Conservation (phyloP, 2,329 filamentous ascomycete species). For the Phaeosphaeriaceae sp. region DNA sequence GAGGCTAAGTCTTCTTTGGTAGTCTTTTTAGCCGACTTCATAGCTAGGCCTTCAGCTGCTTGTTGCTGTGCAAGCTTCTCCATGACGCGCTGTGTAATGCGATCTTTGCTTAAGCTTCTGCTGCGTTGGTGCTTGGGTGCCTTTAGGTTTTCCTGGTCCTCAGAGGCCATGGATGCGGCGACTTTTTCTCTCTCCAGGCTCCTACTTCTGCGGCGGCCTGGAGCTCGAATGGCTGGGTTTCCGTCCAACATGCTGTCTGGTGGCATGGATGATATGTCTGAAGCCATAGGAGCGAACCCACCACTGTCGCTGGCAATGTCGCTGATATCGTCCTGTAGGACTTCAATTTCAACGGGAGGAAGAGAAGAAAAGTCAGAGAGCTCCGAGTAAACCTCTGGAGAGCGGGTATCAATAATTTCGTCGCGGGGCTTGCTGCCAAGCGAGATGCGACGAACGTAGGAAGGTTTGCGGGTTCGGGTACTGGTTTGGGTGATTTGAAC, state of each 20-base stretch:
- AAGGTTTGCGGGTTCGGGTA: slow-evolving; percentile 70
- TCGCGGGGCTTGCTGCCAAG: slow-evolving; percentile 57
- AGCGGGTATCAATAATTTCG: slow-evolving; percentile 31
- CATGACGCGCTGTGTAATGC: slow-evolving; percentile 71
- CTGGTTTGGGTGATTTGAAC: slow-evolving; percentile 86
- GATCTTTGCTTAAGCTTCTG: slow-evolving; percentile 69
- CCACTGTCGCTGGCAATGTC: slow-evolving; percentile 65
- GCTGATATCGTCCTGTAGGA: slow-evolving; percentile 75
- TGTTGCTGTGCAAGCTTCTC: slow-evolving; percentile 67
- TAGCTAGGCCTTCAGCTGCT: slow-evolving; percentile 51
- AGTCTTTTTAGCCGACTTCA: slow-evolving; percentile 26
- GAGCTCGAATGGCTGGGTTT: slow-evolving; percentile 52
- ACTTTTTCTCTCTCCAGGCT: slow-evolving; percentile 54
- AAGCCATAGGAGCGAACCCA: slow-evolving; percentile 71
- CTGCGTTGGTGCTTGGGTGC: slow-evolving; percentile 65
- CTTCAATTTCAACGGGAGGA: slow-evolving; percentile 86
- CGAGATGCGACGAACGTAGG: slow-evolving; percentile 71
- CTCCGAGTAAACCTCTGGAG: slow-evolving; percentile 68
- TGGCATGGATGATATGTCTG: slow-evolving; percentile 86
- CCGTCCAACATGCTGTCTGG: slow-evolving; percentile 73
- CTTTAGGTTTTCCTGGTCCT: slow-evolving; percentile 57
- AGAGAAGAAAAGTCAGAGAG: slow-evolving; percentile 75
- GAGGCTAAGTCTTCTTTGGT: slow-evolving; percentile 39
- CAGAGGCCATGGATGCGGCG: slow-evolving; percentile 22
- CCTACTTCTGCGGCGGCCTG: slow-evolving; percentile 57